A percentile compares a stretch with the other conserved stretches of the same genome.
These are phyloP conservation scores for Glebionis coronaria DNA, from an alignment of 129 eudicot species.

Conservation along the genomic window DNA sequence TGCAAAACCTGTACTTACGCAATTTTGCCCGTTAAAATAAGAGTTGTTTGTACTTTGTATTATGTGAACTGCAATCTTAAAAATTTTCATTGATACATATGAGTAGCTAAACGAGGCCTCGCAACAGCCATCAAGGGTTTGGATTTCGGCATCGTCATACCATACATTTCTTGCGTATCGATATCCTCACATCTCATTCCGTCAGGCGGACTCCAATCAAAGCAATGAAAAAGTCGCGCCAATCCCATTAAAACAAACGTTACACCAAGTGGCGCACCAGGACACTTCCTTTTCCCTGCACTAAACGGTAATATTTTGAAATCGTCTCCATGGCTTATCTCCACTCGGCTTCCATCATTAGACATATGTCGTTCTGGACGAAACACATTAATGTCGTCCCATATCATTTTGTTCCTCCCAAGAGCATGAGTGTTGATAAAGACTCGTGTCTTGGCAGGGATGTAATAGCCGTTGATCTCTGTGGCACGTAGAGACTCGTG, in stretches of 20 bases:
- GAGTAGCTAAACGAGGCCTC: conserved; percentile 59
- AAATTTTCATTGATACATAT: conserved; percentile 37
- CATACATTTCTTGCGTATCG: conserved; percentile 75
- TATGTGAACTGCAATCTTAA: neutral
- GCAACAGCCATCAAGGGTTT: conserved; percentile 69
- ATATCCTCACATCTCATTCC: conserved; percentile 67
- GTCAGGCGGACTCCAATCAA: conserved; percentile 73
- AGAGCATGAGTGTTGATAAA: conserved; percentile 91
- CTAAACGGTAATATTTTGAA: conserved; percentile 92
- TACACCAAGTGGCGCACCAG: conserved; percentile 95
- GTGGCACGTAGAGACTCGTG: conserved; percentile 80
- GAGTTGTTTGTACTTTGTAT: too few relatives aligned
- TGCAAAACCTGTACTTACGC: neutral
- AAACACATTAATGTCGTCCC: conserved; percentile 78
- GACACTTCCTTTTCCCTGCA: conserved; percentile 92
- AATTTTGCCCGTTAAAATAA: neutral
- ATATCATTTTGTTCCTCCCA: conserved; percentile 67
- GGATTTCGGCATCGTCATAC: conserved; percentile 97
- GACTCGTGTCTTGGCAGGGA: conserved; percentile 88
- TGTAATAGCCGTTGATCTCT: conserved; percentile 74
- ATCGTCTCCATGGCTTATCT: conserved; percentile 92
- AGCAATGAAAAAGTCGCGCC: conserved; percentile 86
- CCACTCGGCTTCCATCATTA: conserved; percentile 68
- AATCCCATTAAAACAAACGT: conserved; percentile 77
- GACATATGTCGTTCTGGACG: conserved; percentile 74